These are phyloP conservation scores for Diversispora eburnea DNA, from an alignment of 192 early-diverging fungal genomes.

Conservation along the genomic window DNA sequence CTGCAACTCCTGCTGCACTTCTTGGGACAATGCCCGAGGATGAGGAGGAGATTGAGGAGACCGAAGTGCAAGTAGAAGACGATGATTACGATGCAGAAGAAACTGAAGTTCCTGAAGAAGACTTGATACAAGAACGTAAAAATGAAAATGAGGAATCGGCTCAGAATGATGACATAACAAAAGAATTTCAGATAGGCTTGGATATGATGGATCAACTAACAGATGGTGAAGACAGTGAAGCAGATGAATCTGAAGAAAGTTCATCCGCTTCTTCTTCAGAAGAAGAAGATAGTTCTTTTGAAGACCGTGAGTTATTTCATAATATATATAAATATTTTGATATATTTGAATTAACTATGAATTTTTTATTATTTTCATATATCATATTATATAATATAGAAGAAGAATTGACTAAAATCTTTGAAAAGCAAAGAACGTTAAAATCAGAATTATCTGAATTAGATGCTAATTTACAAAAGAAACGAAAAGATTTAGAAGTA, in stretches of 20 bases:
- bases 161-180: constrained; percentile 14
- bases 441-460: neutral
- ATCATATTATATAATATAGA: neutral
- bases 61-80: constrained; percentile 40
- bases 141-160: constrained; percentile 22
- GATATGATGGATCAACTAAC: constrained; percentile 19
- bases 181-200: constrained; percentile 1
- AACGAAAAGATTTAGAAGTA: neutral
- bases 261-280: constrained; percentile 42
- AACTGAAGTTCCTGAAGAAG: constrained; percentile 35
- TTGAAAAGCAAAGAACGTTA: neutral
- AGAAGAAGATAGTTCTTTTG: constrained; percentile 36
- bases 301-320: constrained; percentile 18
- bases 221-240: constrained; percentile 41
- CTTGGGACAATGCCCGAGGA: constrained; percentile 40
- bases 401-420: constrained; percentile 1
- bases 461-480: neutral
- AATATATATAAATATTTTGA: neutral
- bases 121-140: neutral
- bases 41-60: constrained; percentile 42
- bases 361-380: neutral
- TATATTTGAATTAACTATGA: neutral
- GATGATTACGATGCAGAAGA: constrained; percentile 41
- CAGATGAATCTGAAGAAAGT: constrained; percentile 44
- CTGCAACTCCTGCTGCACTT: constrained; percentile 42